Evolutionary conservation across 2,329 filamentous ascomycete species (phyloP).

Genomic region (Colletotrichum sublineola): DNA sequence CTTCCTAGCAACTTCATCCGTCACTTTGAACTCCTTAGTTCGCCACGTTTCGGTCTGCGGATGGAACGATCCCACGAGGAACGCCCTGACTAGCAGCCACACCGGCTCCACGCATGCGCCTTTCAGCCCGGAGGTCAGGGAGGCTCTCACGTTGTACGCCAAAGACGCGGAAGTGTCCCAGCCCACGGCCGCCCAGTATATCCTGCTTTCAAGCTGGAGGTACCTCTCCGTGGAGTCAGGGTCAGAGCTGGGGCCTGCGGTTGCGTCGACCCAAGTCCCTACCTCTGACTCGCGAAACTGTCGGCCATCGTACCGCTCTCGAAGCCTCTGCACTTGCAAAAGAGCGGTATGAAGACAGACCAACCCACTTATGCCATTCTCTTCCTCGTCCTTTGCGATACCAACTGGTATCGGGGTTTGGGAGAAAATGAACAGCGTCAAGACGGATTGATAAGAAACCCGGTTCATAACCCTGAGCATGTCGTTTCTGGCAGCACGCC

Average conservation of each 20-base stretch:
- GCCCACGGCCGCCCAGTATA: constrained; percentile 39
- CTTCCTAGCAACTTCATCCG: constrained; percentile 14
- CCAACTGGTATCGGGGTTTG: constrained; percentile 37
- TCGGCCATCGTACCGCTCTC: neutral
- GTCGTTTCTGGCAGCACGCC: constrained; percentile 38
- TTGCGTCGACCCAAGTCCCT: neutral
- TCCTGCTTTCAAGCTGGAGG: constrained; percentile 38
- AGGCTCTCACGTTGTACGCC: constrained; percentile 36
- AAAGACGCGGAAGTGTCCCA: constrained; percentile 41
- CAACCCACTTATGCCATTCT: constrained; percentile 31
- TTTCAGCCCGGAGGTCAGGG: constrained; percentile 36
- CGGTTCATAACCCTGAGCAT: constrained; percentile 41
- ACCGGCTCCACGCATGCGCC: constrained; percentile 40
- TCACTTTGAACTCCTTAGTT: constrained; percentile 11
- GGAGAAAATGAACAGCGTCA: constrained; percentile 34
- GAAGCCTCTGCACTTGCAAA: constrained; percentile 33
- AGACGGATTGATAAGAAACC: constrained; percentile 36
- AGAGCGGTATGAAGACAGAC: constrained; percentile 37
- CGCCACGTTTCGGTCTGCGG: constrained; percentile 10
- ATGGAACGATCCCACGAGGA: constrained; percentile 32
- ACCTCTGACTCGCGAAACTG: neutral
- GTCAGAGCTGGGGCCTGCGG: neutral
- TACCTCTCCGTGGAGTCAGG: neutral
- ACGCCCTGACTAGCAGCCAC: constrained; percentile 35
- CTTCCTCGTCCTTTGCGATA: constrained; percentile 37